These are phyloP conservation scores for Vigna reflexopilosa DNA, from an alignment of 306 rosid genomes.

Conservation along the genomic window DNA sequence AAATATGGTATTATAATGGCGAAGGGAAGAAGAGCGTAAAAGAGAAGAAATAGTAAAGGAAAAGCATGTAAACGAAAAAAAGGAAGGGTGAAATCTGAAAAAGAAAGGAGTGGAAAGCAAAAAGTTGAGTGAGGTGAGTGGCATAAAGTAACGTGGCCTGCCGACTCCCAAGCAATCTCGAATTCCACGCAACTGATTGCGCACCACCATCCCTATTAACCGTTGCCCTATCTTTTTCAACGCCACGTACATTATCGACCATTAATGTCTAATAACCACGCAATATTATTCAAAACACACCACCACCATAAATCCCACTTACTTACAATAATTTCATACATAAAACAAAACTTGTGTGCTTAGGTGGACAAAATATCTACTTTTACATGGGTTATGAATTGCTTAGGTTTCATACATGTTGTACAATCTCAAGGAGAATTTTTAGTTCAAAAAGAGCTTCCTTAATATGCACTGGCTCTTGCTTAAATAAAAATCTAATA, in stretches of 20 bases:
- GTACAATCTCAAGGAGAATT: conserved; percentile 25
- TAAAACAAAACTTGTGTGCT: neutral
- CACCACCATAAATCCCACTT: neutral
- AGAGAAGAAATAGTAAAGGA: neutral
- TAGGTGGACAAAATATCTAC: neutral
- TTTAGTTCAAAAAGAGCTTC: neutral
- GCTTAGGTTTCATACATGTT: conserved; percentile 19
- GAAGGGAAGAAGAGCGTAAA: neutral
- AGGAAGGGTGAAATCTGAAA: conserved; percentile 31
- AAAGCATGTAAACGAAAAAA: conserved; percentile 1
- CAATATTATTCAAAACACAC: neutral
- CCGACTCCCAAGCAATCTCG: conserved; percentile 49
- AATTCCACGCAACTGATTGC: conserved; percentile 48
- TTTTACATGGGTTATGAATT: neutral
- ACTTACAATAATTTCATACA: neutral
- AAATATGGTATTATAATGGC: neutral
- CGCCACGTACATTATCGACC: conserved; percentile 26
- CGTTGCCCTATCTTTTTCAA: conserved; percentile 16
- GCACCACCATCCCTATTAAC: conserved; percentile 7
- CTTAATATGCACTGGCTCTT: conserved; percentile 1
- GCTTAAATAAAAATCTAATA: neutral
- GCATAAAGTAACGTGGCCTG: conserved; percentile 43
- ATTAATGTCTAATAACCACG: neutral
- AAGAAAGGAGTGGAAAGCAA: conserved; percentile 34
- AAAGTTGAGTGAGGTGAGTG: conserved; percentile 19